Conservation (phyloP, 306 rosid species). For the cucumber (Cucumis sativus) region DNA sequence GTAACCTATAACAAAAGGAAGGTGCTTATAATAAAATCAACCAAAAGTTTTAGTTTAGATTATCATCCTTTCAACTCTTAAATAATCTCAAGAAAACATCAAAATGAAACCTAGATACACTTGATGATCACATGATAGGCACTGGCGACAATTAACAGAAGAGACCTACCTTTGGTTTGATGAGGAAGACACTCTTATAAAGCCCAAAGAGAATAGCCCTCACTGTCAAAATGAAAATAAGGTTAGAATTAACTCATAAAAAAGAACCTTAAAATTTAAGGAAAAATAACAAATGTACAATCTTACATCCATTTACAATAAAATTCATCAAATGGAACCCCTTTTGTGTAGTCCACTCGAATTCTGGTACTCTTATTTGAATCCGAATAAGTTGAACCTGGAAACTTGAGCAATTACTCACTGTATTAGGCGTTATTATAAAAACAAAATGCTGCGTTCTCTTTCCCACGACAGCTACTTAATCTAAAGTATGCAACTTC, state of each 20-base stretch:
- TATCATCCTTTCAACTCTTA: not conserved
- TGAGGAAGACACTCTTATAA: slow-evolving; percentile 33
- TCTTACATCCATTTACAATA: slow-evolving; percentile 56
- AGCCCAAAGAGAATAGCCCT: slow-evolving; percentile 61
- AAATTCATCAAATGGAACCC: slow-evolving; percentile 77
- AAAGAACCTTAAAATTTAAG: not conserved
- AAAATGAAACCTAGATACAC: not conserved
- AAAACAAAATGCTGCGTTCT: not conserved
- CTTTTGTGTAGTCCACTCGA: slow-evolving; percentile 78
- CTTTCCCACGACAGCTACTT: not conserved
- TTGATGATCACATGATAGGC: not conserved
- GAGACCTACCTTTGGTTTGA: slow-evolving; percentile 39
- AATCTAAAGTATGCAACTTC: not conserved
- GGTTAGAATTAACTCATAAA: not conserved
- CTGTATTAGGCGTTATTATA: not conserved
- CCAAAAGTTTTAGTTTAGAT: not conserved
- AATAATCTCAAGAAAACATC: not conserved
- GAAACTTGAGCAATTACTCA: not conserved
- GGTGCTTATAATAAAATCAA: not conserved
- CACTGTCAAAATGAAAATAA: slow-evolving; percentile 29
- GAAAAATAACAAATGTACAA: not conserved
- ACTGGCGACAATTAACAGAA: slow-evolving; percentile 1
- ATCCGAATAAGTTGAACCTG: slow-evolving; percentile 61
- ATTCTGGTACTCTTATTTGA: slow-evolving; percentile 63
- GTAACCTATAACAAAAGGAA: not conserved